These are phyloP conservation scores for Paraconiothyrium brasiliense DNA, from an alignment of 2,329 filamentous ascomycete species.

Conservation along the genomic window DNA sequence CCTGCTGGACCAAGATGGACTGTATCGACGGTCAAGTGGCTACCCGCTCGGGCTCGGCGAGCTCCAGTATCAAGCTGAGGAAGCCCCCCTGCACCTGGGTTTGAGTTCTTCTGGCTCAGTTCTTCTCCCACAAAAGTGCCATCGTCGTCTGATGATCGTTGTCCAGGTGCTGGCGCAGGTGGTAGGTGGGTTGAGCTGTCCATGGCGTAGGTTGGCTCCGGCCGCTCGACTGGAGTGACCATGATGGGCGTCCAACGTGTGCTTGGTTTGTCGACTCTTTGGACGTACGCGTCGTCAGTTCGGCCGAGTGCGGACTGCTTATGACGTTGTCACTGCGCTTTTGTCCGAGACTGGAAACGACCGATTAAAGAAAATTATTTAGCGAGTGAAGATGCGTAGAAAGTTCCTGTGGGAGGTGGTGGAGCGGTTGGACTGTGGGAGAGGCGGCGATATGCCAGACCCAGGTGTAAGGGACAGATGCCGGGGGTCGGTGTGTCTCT, in stretches of 20 bases:
- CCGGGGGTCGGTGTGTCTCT: constrained; percentile 11
- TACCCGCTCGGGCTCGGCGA: constrained; percentile 43
- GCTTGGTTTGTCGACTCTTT: not conserved
- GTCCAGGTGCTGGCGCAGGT: constrained; percentile 13
- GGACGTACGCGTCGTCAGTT: not conserved
- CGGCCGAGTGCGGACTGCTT: not conserved
- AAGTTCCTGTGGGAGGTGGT: not conserved
- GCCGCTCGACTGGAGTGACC: constrained; percentile 48
- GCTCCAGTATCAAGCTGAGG: constrained; percentile 16
- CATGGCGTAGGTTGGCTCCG: constrained; percentile 50
- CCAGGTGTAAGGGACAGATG: constrained; percentile 1
- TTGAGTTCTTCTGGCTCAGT: constrained; percentile 40
- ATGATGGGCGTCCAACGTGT: constrained; percentile 31
- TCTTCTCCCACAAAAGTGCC: constrained; percentile 51
- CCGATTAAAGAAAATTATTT: not conserved
- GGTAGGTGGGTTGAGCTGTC: constrained; percentile 28
- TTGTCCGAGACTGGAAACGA: not conserved
- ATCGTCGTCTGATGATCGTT: constrained; percentile 50
- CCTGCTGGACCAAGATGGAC: constrained; percentile 34
- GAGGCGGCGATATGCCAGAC: constrained; percentile 5
- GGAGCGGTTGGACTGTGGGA: not conserved
- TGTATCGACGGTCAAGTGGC: constrained; percentile 60
- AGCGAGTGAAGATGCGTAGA: constrained; percentile 14
- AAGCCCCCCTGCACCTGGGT: constrained; percentile 16
- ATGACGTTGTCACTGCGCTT: constrained; percentile 5